Conservation (phyloP, 345 rosid genomes). For the Populus simonii region DNA sequence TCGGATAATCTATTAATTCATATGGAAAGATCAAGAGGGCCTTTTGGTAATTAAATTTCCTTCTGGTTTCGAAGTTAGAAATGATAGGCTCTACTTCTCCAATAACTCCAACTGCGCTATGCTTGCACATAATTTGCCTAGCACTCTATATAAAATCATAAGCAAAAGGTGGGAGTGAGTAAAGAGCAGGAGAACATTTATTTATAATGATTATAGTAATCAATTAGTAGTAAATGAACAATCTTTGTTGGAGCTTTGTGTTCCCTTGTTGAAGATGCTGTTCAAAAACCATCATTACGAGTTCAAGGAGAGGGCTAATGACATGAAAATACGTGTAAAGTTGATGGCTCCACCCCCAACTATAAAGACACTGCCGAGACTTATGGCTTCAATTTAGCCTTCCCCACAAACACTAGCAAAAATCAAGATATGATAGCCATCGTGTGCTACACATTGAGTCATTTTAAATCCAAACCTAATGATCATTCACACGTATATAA, state of each 20-base stretch:
- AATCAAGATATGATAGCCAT: conserved; percentile 21
- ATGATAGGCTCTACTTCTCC: background rate
- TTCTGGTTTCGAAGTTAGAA: background rate
- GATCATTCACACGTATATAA: conserved; percentile 24
- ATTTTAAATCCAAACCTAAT: conserved; percentile 23
- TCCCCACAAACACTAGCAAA: conserved; percentile 4
- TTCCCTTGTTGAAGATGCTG: conserved; percentile 29
- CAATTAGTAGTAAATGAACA: conserved; percentile 33
- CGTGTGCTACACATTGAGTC: conserved; percentile 30
- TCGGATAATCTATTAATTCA: background rate
- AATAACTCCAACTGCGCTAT: background rate
- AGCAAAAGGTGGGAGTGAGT: conserved; percentile 2
- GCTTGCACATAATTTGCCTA: background rate
- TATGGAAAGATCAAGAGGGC: too few species aligned
- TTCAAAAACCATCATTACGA: conserved; percentile 37
- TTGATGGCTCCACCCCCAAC: conserved; percentile 33
- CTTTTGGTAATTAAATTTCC: background rate
- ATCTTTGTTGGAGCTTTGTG: conserved; percentile 23
- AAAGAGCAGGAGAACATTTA: background rate
- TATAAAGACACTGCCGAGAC: conserved; percentile 42
- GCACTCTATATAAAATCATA: background rate
- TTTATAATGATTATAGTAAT: conserved; percentile 30
- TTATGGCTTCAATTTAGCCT: conserved; percentile 43
- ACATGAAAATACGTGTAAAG: conserved; percentile 49
- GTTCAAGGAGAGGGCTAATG: conserved; percentile 36